Base-by-base conservation (phyloP, 768 basidiomycete genomes). In the Cystoderma amianthinum region DNA sequence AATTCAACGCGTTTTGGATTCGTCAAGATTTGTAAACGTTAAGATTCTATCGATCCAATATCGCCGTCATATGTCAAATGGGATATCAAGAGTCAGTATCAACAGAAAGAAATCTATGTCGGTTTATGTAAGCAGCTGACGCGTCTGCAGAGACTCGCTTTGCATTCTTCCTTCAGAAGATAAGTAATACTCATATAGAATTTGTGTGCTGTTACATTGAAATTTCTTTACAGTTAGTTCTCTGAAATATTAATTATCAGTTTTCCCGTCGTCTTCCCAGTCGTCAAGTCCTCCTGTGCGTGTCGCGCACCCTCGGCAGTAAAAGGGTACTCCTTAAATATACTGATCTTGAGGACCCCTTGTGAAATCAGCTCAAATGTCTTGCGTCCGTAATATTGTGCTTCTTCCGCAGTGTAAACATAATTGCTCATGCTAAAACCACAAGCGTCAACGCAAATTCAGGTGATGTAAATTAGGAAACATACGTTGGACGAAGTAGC, bases 191-290 rank as follows among this genome's bases (percentile, higher is more conserved):
- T n/a, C n/a, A n/a, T n/a, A n/a, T n/a, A n/a, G n/a, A n/a, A n/a
- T n/a, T n/a, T n/a, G n/a, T n/a, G n/a, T n/a, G n/a, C n/a, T n/a
- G n/a, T n/a, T n/a, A n/a, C n/a, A n/a, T n/a, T n/a, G n/a, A n/a
- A n/a, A n/a, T n/a, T n/a, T n/a, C n/a, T n/a, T n/a, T n/a, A n/a
- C n/a, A n/a, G n/a, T n/a, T n/a, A n/a, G n/a, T 28, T n/a, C 25
- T 28, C 25, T n/a, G n/a, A 7, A 2, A 91, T 71, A 57, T 86
- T 88, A 49, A 97, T 67, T 38, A 98, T 48, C 52, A 99, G 59
- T 59, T 98, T 99, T 2, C 95, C 95, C 2, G 72, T 74, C 7
- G 91, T 89, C 58, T 78, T 81, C 36, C 95, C 82, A 6, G 75
- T 68, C 0, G 73, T 74, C 44, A 97, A 68, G 54, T 95, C 93